Evolutionary conservation across 2,329 filamentous ascomycete genomes (phyloP).

Genomic region (Paecilomyces formosus): DNA sequence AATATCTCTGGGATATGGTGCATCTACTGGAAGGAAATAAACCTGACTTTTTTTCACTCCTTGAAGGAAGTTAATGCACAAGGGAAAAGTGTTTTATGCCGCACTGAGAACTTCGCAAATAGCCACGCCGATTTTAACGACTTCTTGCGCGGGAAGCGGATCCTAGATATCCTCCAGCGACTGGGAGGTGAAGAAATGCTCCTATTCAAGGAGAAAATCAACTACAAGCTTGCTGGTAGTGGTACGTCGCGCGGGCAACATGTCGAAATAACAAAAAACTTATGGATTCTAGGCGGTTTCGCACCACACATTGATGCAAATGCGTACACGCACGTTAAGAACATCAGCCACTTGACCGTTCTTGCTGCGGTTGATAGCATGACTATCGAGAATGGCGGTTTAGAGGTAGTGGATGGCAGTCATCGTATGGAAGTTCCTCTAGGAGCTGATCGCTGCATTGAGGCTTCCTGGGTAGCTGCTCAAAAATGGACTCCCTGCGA

Average conservation of each 20-base stretch:
- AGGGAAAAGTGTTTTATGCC: constrained; percentile 23
- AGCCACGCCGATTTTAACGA: constrained; percentile 25
- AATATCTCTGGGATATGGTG: background rate
- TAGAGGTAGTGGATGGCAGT: constrained; percentile 34
- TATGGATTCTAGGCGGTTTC: constrained; percentile 24
- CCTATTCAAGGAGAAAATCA: constrained; percentile 40
- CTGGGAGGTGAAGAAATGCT: constrained; percentile 32
- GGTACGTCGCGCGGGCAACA: constrained; percentile 9
- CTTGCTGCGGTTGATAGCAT: constrained; percentile 33
- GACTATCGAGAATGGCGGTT: constrained; percentile 28
- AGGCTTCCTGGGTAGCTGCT: constrained; percentile 23
- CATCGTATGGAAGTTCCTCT: constrained; percentile 29
- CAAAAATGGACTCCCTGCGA: constrained; percentile 29
- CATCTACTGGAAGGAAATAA: background rate
- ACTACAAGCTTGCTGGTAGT: constrained; percentile 36
- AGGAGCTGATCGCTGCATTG: constrained; percentile 27
- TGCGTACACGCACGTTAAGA: constrained; percentile 35
- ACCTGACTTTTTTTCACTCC: background rate
- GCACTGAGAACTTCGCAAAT: constrained; percentile 28
- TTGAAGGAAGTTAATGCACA: constrained; percentile 21
- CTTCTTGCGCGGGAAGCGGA: constrained; percentile 27
- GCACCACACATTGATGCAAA: constrained; percentile 34
- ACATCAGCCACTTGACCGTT: constrained; percentile 35
- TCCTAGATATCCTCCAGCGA: constrained; percentile 22
- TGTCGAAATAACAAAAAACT: constrained; percentile 9